A percentile compares a stretch with the other conserved stretches of the same genome.
Evolutionary conservation across 257 asterid species (phyloP).

Genomic region (Mitragyna speciosa): DNA sequence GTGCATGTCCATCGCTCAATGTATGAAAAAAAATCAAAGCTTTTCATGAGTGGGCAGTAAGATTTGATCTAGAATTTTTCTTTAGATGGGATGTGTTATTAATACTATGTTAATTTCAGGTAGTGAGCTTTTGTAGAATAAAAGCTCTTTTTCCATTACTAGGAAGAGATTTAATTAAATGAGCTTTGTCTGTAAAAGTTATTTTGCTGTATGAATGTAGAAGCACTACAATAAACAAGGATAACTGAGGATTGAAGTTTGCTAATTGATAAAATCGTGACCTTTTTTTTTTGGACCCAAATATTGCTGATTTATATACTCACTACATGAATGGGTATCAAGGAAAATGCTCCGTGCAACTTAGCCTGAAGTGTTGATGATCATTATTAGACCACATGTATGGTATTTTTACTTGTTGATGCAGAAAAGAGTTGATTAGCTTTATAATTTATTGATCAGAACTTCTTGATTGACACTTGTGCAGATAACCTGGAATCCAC

Average conservation of each 20-base stretch:
- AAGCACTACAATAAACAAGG: not conserved
- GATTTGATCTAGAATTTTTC: not conserved
- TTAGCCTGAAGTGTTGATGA: not conserved
- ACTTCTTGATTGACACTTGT: slow-evolving; percentile 12
- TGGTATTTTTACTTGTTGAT: not conserved
- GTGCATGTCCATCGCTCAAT: not conserved
- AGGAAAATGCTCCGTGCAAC: not conserved
- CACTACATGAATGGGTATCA: not conserved
- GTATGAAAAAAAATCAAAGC: not conserved
- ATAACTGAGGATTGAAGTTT: not conserved
- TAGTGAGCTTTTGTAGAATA: not conserved
- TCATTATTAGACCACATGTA: not conserved
- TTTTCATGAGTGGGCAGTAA: not conserved
- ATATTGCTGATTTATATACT: not conserved
- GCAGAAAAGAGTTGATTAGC: not conserved
- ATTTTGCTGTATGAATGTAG: not conserved
- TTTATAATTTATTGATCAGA: too few species aligned
- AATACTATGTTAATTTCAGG: not conserved
- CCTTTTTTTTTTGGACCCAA: not conserved
- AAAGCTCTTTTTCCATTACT: not conserved
- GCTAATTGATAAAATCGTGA: not conserved
- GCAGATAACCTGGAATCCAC: slow-evolving; percentile 46
- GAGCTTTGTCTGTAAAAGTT: not conserved
- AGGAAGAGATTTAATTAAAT: not conserved
- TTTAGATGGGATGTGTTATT: not conserved